Conservation (phyloP, 352 stramenopile genomes). For the Phytophthora fragariaefolia region DNA sequence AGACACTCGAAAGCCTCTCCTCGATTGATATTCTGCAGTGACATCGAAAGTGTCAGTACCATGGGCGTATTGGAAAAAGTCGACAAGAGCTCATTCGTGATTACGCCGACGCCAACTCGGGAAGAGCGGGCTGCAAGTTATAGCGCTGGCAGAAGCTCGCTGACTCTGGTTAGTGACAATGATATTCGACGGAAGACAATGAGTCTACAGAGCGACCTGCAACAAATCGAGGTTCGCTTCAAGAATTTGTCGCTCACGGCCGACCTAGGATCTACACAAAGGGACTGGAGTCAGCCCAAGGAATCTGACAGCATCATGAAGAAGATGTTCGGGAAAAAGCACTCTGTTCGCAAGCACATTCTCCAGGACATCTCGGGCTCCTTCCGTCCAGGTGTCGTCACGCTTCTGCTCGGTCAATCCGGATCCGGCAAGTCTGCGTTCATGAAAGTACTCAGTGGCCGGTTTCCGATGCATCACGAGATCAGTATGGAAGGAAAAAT, state of each 20-base stretch:
- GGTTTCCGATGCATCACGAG: background rate
- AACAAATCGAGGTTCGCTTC: constrained; percentile 4
- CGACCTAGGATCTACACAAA: background rate
- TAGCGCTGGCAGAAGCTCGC: background rate
- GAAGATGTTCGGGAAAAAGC: background rate
- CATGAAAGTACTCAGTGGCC: constrained; percentile 11
- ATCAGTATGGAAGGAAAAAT: constrained; percentile 6
- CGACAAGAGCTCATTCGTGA: constrained; percentile 1
- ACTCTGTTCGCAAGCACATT: constrained; percentile 8
- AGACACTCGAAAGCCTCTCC: background rate
- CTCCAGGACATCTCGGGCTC: constrained; percentile 8
- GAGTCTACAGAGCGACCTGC: constrained; percentile 3
- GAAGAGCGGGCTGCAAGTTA: background rate
- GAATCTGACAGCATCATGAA: background rate
- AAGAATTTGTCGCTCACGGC: constrained; percentile 7
- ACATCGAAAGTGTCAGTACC: background rate
- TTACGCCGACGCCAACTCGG: background rate
- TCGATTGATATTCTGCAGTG: background rate
- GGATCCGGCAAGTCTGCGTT: constrained; percentile 5
- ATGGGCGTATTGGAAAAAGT: constrained; percentile 3
- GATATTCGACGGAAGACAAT: background rate
- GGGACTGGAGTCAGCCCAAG: background rate
- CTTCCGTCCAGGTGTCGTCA: constrained; percentile 7
- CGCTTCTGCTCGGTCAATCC: constrained; percentile 6
- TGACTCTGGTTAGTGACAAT: background rate